A percentile compares a stretch with the other conserved stretches of the same genome.
These are phyloP conservation scores for Anacardium occidentale DNA, from an alignment of 345 rosid species.

Conservation along the genomic window DNA sequence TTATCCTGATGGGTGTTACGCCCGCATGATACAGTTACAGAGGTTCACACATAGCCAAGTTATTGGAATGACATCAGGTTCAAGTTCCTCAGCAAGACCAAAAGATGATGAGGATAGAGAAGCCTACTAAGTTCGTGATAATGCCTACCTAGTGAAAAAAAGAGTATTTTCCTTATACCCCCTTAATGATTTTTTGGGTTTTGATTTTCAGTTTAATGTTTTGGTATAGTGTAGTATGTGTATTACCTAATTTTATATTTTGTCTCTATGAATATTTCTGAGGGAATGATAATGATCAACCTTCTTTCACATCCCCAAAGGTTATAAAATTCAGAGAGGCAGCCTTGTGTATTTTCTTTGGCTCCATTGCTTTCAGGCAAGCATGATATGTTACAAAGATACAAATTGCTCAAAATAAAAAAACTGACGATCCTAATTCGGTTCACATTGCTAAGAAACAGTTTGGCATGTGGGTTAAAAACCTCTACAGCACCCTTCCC, in stretches of 20 bases:
- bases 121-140: conserved; percentile 30
- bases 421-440: too few species aligned
- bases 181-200: conserved; percentile 34
- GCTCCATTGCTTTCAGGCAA: conserved; percentile 3
- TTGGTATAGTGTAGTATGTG: conserved; percentile 49
- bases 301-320: conserved; percentile 15
- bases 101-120: conserved; percentile 66
- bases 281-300: conserved; percentile 32
- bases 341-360: conserved; percentile 13
- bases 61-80: conserved; percentile 79
- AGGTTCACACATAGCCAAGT: conserved; percentile 86
- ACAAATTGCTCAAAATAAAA: conserved; percentile 10
- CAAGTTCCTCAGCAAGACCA: conserved; percentile 63
- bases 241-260: conserved; percentile 36
- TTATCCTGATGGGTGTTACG: conserved; percentile 78
- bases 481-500: too few species aligned
- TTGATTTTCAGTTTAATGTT: conserved; percentile 31
- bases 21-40: conserved; percentile 93
- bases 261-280: conserved; percentile 33
- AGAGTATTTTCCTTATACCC: conserved; percentile 27
- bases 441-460: too few species aligned
- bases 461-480: too few species aligned
- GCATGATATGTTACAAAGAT: not conserved
- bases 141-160: conserved; percentile 24
- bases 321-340: conserved; percentile 11